Percentiles rank a stretch among this genome's conserved stretches.
phyloP scores from a whole-genome alignment of 179 eudicot genomes.

The Amaranthus tricolor region DNA sequence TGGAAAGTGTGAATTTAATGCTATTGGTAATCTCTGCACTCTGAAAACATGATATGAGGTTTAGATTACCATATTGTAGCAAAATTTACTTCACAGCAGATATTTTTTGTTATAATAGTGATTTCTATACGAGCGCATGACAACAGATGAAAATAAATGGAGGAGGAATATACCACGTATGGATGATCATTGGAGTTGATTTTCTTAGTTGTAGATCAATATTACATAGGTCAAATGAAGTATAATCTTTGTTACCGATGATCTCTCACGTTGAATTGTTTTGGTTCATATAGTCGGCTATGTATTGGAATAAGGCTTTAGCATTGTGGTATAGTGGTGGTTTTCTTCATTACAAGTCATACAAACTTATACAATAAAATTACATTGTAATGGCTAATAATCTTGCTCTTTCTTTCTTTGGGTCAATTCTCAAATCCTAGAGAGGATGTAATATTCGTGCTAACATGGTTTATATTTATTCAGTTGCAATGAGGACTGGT shows the following conservation, averaged over 20 bases:
- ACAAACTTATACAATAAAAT: neutral
- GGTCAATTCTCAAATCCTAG: neutral
- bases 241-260: too few relatives aligned
- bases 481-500: conserved; percentile 83
- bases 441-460: neutral
- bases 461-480: neutral
- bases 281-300: too few relatives aligned
- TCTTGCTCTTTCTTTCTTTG: neutral
- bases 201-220: too few relatives aligned
- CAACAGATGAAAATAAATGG: too few relatives aligned
- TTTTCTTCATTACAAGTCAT: neutral
- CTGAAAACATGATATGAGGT: neutral
- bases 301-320: neutral
- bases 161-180: too few relatives aligned
- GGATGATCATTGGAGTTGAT: too few relatives aligned
- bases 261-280: too few relatives aligned
- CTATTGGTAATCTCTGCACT: neutral
- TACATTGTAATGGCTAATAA: neutral
- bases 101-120: too few relatives aligned
- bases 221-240: too few relatives aligned
- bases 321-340: neutral
- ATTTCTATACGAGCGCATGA: too few relatives aligned
- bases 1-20: too few relatives aligned
- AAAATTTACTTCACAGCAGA: neutral
- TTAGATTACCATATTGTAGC: neutral